Base-by-base conservation (phyloP, 768 basidiomycete genomes). In the Tephrocybe sp. region DNA sequence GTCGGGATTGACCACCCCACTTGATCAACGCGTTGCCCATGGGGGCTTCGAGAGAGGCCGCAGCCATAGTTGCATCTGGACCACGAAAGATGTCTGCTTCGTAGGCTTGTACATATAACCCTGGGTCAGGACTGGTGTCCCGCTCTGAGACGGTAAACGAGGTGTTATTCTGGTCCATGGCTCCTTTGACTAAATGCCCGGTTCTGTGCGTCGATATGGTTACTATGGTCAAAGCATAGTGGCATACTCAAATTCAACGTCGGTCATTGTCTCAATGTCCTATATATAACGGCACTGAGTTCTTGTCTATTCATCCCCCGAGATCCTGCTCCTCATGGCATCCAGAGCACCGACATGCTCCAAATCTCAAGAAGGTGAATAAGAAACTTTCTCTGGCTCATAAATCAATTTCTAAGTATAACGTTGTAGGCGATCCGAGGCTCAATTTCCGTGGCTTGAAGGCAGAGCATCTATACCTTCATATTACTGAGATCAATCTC, bases 31-130 rank as follows among this genome's bases (percentile, higher is more conserved):
- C 71, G 34, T 60, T 62, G 2, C 70, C 72, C 45, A 66, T 63
- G 3, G 45, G 37, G 32, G 51, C 64, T 53, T 75, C 73, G 7
- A 76, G 62, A n/a, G 73, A 68, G 23, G 53, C 51, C 3, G 72
- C 74, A 1, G 77, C 71, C 8, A 65, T 55, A 3, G 55, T 57
- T 1, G 78, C 80, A 15, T 68, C 65, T 0, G 79, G 70, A 2
- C 85, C 83, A 15, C 78, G 78, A 3, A 85, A 64, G 18, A 94
- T 68, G 43, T 88, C 84, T 4, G 88, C 88, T 67, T 94, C 92
- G 62, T 91, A 78, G 0, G 88, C 92, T 57, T 85, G 82, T 28
- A 92, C 69, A 53, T 73, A 79, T 3, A 84, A 68, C 24, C 59
- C 60, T 30, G 67, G 59, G 43, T 73, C 68, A 25, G 60, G 54